Evolutionary conservation across 2,329 filamentous ascomycete species (phyloP).

Genomic region (Pseudogymnoascus sp.): DNA sequence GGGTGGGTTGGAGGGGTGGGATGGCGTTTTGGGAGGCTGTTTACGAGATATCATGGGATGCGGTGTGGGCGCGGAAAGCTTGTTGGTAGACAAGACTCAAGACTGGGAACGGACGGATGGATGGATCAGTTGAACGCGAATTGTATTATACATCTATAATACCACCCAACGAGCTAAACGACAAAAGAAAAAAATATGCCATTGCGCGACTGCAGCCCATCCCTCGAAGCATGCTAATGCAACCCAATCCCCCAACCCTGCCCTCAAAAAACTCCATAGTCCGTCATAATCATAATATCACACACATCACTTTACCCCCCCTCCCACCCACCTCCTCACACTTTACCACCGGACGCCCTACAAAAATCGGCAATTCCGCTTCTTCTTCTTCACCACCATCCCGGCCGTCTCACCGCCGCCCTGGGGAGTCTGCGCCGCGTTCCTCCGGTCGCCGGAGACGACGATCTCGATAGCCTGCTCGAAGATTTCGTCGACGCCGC

Average conservation of each 20-base stretch:
- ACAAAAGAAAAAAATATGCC: slow-evolving; percentile 8
- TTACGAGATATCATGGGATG: slow-evolving; percentile 1
- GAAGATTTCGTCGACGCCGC: slow-evolving; percentile 93
- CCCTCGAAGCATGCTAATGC: background rate
- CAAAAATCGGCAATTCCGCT: slow-evolving; percentile 73
- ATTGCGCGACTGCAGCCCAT: background rate
- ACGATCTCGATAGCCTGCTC: slow-evolving; percentile 84
- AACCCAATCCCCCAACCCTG: background rate
- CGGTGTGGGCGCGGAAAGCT: background rate
- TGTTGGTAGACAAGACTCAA: background rate
- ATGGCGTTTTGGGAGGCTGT: slow-evolving; percentile 17
- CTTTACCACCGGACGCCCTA: too few species aligned
- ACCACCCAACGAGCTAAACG: background rate
- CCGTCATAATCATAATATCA: background rate
- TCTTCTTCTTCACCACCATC: slow-evolving; percentile 60
- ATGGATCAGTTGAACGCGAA: background rate
- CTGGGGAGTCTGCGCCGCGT: slow-evolving; percentile 27
- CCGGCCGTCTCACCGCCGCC: slow-evolving; percentile 17
- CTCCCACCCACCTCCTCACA: too few species aligned
- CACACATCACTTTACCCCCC: background rate
- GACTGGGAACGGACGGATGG: background rate
- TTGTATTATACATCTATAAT: slow-evolving; percentile 6
- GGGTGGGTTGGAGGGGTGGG: background rate
- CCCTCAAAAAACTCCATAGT: background rate
- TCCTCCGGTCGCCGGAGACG: slow-evolving; percentile 69